Conservation (phyloP, 2,329 filamentous ascomycete genomes). For the Aschersonia sp. region DNA sequence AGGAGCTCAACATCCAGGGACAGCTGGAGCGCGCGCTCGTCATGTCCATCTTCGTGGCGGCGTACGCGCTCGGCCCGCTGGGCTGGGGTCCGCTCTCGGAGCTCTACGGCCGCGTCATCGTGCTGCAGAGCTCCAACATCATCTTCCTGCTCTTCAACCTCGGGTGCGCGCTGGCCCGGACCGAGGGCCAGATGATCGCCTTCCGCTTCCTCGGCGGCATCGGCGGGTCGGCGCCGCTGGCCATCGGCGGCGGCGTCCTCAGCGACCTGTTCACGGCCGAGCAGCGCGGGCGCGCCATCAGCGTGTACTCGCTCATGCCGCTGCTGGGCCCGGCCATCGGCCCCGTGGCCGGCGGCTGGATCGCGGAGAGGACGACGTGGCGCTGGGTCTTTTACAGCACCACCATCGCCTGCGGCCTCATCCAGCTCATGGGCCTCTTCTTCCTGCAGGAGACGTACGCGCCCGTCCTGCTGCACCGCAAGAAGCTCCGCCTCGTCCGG, state of each 20-base stretch:
- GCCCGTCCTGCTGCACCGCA: constrained; percentile 41
- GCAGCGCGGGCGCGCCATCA: constrained; percentile 46
- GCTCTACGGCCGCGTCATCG: constrained; percentile 36
- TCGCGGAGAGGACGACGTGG: constrained; percentile 42
- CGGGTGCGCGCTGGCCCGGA: constrained; percentile 43
- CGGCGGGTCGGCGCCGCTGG: constrained; percentile 47
- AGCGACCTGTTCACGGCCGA: constrained; percentile 45
- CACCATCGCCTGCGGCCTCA: constrained; percentile 42
- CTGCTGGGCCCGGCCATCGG: constrained; percentile 40
- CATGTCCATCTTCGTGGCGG: constrained; percentile 27
- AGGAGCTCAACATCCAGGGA: constrained; percentile 35
- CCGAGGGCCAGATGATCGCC: constrained; percentile 45
- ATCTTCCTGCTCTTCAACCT: constrained; percentile 45
- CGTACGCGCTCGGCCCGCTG: constrained; percentile 41
- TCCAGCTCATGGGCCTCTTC: constrained; percentile 43
- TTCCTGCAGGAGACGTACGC: constrained; percentile 49
- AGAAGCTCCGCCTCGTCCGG: constrained; percentile 39
- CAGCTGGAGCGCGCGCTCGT: constrained; percentile 26
- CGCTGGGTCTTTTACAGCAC: constrained; percentile 60
- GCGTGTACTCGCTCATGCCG: constrained; percentile 47
- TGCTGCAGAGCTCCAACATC: constrained; percentile 36
- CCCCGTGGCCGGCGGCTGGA: constrained; percentile 26
- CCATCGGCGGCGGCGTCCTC: constrained; percentile 51
- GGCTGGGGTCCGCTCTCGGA: constrained; percentile 48
- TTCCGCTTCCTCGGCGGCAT: constrained; percentile 46